Conservation (phyloP, 108 stramenopile genomes). For the Skeletonema tropicum region DNA sequence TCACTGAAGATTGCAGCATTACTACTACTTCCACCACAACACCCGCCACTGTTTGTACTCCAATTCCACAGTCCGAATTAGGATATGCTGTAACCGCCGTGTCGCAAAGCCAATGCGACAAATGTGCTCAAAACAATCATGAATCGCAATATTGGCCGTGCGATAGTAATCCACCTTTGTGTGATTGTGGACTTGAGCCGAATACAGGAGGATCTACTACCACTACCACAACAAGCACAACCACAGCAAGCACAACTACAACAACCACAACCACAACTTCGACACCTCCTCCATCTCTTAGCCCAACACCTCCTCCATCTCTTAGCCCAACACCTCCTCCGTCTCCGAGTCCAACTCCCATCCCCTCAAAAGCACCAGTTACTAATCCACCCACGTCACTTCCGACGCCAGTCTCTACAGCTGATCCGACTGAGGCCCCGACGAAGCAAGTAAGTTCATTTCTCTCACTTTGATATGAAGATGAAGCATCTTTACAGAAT, state of each 20-base stretch:
- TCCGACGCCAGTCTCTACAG: neutral
- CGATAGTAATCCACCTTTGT: conserved; percentile 16
- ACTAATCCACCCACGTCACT: neutral
- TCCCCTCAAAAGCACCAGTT: neutral
- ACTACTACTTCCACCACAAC: conserved; percentile 19
- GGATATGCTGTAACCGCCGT: conserved; percentile 11
- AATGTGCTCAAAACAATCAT: conserved; percentile 3
- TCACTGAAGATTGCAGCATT: conserved; percentile 17
- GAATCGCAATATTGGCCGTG: conserved; percentile 18
- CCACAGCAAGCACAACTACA: neutral
- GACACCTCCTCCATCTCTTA: neutral
- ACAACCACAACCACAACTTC: neutral
- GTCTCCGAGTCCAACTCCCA: neutral
- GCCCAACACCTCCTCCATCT: neutral
- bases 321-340: neutral
- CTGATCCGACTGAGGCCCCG: conserved; percentile 2
- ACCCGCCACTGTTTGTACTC: conserved; percentile 10
- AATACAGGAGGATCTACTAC: neutral
- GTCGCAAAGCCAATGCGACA: conserved; percentile 4
- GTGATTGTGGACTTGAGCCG: conserved; percentile 2
- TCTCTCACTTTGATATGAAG: neutral
- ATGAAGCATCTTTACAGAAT: neutral
- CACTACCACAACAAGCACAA: neutral
- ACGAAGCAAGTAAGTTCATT: conserved; percentile 10
- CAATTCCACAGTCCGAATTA: conserved; percentile 12